Evolutionary conservation across 305 asterid species (phyloP).

Genomic region (Fraxinus dipetala): DNA sequence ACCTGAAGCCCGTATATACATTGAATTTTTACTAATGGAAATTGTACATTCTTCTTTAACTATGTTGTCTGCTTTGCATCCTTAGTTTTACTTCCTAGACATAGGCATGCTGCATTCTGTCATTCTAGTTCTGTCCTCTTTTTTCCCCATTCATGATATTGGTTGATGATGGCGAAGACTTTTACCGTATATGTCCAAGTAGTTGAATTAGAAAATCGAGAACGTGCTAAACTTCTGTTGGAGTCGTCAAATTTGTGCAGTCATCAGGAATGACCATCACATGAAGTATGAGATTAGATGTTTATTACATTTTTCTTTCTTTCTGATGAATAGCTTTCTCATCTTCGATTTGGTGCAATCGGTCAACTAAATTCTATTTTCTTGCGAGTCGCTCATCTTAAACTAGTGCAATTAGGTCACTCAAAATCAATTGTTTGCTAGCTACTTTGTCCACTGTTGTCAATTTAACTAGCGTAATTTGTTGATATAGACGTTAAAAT

Average conservation of each 20-base stretch:
- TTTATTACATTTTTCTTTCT: background rate
- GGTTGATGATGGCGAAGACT: background rate
- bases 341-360: background rate
- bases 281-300: background rate
- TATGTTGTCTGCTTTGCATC: background rate
- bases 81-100: background rate
- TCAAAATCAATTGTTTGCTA: background rate
- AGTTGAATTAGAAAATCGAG: background rate
- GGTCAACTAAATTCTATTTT: background rate
- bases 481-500: background rate
- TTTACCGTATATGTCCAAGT: background rate
- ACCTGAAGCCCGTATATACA: conserved; percentile 20
- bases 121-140: background rate
- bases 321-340: background rate
- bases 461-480: background rate
- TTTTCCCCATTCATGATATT: background rate
- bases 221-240: background rate
- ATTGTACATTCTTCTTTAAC: conserved; percentile 28
- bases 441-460: background rate
- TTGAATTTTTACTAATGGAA: conserved; percentile 7
- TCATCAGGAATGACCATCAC: background rate
- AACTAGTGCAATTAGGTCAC: background rate
- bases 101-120: background rate
- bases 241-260: background rate
- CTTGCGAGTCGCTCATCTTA: background rate